Evolutionary conservation across 352 stramenopile species (phyloP).

Genomic region (Globisporangium nunn): DNA sequence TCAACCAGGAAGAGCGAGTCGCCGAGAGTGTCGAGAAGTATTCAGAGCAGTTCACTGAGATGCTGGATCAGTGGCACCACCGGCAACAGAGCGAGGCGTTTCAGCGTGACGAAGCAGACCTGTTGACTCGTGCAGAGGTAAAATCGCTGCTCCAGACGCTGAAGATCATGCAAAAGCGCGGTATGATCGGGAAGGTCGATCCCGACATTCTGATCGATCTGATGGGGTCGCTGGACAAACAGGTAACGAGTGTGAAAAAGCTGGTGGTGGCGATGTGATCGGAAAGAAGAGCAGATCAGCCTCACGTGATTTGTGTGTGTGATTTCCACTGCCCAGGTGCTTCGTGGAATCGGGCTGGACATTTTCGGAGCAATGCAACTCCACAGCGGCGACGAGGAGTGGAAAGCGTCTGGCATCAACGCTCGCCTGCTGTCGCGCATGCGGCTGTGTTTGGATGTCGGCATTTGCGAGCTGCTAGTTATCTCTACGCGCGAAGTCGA

Average conservation of each 20-base stretch:
- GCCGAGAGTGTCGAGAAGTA: slow-evolving; percentile 66
- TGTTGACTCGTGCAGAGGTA: slow-evolving; percentile 44
- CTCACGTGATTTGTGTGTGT: background rate
- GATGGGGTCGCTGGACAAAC: slow-evolving; percentile 44
- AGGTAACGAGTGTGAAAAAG: slow-evolving; percentile 20
- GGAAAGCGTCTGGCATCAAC: slow-evolving; percentile 26
- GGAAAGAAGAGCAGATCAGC: background rate
- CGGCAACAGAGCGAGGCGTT: slow-evolving; percentile 26
- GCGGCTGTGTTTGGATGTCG: slow-evolving; percentile 49
- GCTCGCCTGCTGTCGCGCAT: slow-evolving; percentile 25
- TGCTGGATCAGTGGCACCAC: slow-evolving; percentile 30
- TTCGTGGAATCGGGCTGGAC: slow-evolving; percentile 23
- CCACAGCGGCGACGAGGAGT: slow-evolving; percentile 25
- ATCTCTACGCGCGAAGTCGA: slow-evolving; percentile 69
- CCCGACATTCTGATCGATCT: slow-evolving; percentile 47
- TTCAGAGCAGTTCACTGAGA: slow-evolving; percentile 31
- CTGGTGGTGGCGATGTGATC: background rate
- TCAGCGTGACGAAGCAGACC: slow-evolving; percentile 23
- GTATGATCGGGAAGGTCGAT: slow-evolving; percentile 49
- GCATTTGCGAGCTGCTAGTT: slow-evolving; percentile 64
- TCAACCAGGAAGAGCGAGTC: slow-evolving; percentile 47
- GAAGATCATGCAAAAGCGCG: slow-evolving; percentile 61
- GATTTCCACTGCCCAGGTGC: slow-evolving; percentile 2
- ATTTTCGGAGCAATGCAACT: slow-evolving; percentile 22
- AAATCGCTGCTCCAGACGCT: slow-evolving; percentile 59